Percentiles rank a stretch among this genome's conserved stretches.
Conservation (phyloP, 169 alveolate genomes). For the Plasmodium vinckei region DNA sequence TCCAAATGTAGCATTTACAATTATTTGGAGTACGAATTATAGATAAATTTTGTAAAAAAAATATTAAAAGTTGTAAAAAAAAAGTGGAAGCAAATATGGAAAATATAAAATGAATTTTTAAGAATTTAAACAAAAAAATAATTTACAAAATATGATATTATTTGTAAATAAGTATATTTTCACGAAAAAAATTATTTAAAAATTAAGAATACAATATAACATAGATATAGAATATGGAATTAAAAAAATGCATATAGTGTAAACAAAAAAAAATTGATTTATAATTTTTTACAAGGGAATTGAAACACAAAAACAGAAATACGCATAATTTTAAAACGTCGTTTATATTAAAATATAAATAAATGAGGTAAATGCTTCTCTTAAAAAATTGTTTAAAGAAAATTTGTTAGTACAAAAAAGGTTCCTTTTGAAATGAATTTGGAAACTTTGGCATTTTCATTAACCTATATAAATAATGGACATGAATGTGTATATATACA, state of each 20-base stretch:
- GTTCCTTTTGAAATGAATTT: slow-evolving; percentile 72
- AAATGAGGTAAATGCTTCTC: neutral
- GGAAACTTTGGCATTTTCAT: slow-evolving; percentile 66
- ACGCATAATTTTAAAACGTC: neutral
- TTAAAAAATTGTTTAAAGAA: slow-evolving; percentile 17
- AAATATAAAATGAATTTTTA: slow-evolving; percentile 12
- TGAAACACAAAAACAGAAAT: neutral
- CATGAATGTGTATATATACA: neutral
- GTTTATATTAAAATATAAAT: slow-evolving; percentile 14
- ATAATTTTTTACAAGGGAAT: no score
- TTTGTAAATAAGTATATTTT: neutral
- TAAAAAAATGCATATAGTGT: no score
- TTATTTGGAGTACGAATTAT: neutral
- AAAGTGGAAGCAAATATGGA: slow-evolving; percentile 1
- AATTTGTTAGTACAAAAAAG: slow-evolving; percentile 53
- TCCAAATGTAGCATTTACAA: neutral
- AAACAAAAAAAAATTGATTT: no score
- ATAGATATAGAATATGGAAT: no score
- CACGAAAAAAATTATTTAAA: no score
- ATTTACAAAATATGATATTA: slow-evolving; percentile 1
- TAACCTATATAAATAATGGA: slow-evolving; percentile 19
- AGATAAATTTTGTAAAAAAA: neutral
- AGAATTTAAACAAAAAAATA: slow-evolving; percentile 29
- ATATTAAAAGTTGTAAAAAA: slow-evolving; percentile 7
- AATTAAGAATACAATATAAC: no score